Conservation (phyloP, 345 rosid species). For the Sisymbrium irio region DNA sequence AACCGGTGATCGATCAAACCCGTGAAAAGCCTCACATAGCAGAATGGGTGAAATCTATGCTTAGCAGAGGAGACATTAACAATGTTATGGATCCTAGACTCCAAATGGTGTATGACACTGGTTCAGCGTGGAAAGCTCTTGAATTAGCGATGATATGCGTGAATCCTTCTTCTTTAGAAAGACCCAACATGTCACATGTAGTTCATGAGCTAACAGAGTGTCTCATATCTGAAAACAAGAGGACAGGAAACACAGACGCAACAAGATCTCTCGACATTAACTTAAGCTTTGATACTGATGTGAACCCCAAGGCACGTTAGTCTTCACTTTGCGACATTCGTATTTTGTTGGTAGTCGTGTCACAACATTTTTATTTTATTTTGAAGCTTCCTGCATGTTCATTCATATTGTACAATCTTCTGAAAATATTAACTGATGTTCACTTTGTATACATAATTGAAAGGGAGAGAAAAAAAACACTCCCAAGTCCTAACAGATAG, state of each 20-base stretch:
- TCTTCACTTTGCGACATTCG: neutral
- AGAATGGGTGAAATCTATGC: constrained; percentile 39
- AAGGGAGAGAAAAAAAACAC: neutral
- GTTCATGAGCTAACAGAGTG: constrained; percentile 41
- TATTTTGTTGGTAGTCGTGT: neutral
- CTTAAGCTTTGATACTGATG: constrained; percentile 19
- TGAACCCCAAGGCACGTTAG: constrained; percentile 34
- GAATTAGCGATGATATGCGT: constrained; percentile 49
- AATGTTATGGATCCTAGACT: constrained; percentile 45
- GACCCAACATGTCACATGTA: constrained; percentile 44
- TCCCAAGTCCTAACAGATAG: neutral
- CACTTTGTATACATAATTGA: neutral
- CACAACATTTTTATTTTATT: neutral
- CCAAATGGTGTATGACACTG: constrained; percentile 24
- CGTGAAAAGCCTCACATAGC: constrained; percentile 23
- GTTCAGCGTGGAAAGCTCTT: constrained; percentile 47
- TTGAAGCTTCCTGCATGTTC: neutral
- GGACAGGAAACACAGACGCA: neutral
- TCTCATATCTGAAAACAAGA: constrained; percentile 25
- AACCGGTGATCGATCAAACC: constrained; percentile 16
- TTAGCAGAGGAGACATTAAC: constrained; percentile 40
- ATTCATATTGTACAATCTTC: neutral
- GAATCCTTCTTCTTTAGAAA: constrained; percentile 20
- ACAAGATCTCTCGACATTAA: constrained; percentile 1
- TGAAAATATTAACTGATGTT: neutral